Base-by-base conservation (phyloP, 805 yeast genomes). In the Tetrapisispora iriomotensis region DNA sequence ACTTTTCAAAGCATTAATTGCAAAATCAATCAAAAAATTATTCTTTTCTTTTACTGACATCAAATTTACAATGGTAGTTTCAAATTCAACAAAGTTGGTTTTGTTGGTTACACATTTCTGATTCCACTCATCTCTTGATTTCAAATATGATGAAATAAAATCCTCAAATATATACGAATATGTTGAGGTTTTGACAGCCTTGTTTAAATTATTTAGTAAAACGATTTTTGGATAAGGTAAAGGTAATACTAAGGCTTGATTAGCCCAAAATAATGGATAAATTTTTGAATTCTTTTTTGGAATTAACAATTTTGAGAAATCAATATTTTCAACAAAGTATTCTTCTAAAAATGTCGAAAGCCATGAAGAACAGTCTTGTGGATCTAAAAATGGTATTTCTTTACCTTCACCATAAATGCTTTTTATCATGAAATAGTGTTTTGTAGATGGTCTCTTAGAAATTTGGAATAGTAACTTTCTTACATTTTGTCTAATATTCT, bases 1-100 rank as follows among this genome's bases (percentile, higher is more conserved):
- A 4, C 74, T 66, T 36, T 67, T 65, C 45, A 85, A 65, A 13
- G 75, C 71, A 12, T 61, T 57, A 37, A 76, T 69, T 24, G 85
- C 51, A 61, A 87, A 83, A 20, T 71, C 72, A 36, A 81, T 68
- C 37, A 79, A 85, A 40, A 62, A 62, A 8, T 56, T 59, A 39
- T 68, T 67, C 51, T 75, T 74, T 42, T 83, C 94, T 44, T 71
- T 76, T 8, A 71, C 64, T 6, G 82, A 71, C 13, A 86, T 72
- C 39, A 82, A 59, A n/a, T 70, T 65, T 17, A 82, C 68, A 10
- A 86, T 55, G 5, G 70, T 65, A 2, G 49, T 43, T 53, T 87
- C 95, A 39, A 85, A 74, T 0, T 60, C 66, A 17, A 54, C 57
- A 45, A 77, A 71, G 33, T 72, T 67, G 25, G 77, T 63, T 37